Conservation (phyloP, 345 rosid species). For the Eucalyptus cloeziana region DNA sequence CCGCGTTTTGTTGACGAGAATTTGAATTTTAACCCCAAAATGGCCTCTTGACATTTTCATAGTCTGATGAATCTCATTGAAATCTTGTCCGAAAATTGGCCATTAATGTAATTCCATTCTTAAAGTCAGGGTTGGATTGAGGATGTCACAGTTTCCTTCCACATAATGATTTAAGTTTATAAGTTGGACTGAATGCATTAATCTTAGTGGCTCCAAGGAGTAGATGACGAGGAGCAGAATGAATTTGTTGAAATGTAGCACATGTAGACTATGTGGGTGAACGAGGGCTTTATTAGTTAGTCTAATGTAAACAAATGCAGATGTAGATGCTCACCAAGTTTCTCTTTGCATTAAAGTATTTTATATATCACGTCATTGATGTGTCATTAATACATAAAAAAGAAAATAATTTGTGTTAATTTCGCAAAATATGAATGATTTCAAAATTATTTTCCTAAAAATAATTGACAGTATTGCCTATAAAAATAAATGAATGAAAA, state of each 20-base stretch:
- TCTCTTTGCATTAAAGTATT: not conserved
- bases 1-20: accelerated
- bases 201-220: not conserved
- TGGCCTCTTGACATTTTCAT: no score
- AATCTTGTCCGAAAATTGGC: accelerated
- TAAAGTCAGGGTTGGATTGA: accelerated
- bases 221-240: not conserved
- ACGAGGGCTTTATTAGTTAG: not conserved
- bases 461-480: accelerated
- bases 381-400: not conserved
- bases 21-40: no score
- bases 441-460: not conserved
- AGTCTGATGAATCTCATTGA: no score
- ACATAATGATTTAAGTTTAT: not conserved
- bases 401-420: not conserved
- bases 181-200: not conserved
- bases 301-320: not conserved
- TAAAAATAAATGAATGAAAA: no score
- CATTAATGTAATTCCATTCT: no score
- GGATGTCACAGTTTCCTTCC: no score
- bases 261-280: not conserved
- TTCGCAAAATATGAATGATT: not conserved
- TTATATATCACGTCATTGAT: not conserved
- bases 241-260: not conserved
- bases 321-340: not conserved